Base-by-base conservation (phyloP, 192 early-diverging fungal genomes). In the Rhizophagus clarus region DNA sequence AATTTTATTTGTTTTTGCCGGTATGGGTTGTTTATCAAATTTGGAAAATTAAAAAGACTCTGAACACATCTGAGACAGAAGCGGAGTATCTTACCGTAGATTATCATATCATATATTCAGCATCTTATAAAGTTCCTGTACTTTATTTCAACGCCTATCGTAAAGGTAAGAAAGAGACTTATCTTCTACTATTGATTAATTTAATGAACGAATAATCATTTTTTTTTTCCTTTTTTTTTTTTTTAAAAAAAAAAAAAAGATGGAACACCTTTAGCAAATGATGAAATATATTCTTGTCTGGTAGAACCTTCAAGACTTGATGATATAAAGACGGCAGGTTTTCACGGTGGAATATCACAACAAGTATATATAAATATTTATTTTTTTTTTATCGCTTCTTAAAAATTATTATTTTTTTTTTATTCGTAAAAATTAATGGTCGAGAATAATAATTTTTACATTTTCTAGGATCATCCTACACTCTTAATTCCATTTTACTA, bases 101-200 rank as follows among this genome's bases (percentile, higher is more conserved):
- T 64, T 87, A 90, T 69, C 91, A 92, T 82, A 86, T 92, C 5
- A 81, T 91, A 9, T 92, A 88, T 76, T 90, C 89, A 12, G 37
- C 85, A n/a, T 85, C 85, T 32, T 92, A 90, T 79, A 84, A 84
- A 34, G 87, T 90, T 17, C 91, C 91, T 0, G 89, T 90, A 0
- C 85, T 92, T 9, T 91, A 89, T 76, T 90, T 92, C 37, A 87
- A 88, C 60, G 86, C 89, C 9, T 90, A 79, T 76, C 81, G 81
- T 28, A 67, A 82, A 69, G 86, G 88, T 88, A 83, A 64, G 67
- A 7, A 40, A 29, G 3, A 7, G 37, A 37, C 6, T 56, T n/a
- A 31, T 22, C n/a, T n/a, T 62, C 68, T 32, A 24, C 2, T 76
- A 77, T 68, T 42, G 22, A 71, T 61, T 63, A 8, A 63, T 34